A percentile compares a stretch with the other conserved stretches of the same genome.
Conservation (phyloP, 2,329 filamentous ascomycete genomes). For the Septoria linicola region DNA sequence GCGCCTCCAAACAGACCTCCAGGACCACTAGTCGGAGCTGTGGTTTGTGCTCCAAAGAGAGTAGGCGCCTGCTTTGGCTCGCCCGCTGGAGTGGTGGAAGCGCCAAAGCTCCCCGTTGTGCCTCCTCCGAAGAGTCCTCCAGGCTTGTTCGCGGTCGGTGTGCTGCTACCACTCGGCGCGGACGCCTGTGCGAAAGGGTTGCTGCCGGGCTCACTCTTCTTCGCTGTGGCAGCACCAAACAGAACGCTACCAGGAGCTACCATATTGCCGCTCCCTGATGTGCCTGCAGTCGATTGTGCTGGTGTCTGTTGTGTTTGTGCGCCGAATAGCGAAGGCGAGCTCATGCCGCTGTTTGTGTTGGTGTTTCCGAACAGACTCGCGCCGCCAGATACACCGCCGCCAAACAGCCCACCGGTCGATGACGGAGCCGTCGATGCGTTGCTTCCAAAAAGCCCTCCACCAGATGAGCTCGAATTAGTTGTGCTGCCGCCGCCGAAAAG, state of each 20-base stretch:
- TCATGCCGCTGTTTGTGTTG: slow-evolving; percentile 10
- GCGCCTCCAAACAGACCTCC: slow-evolving; percentile 14
- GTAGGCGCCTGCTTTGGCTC: slow-evolving; percentile 26
- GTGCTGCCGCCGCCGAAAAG: slow-evolving; percentile 14
- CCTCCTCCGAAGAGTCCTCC: slow-evolving; percentile 20
- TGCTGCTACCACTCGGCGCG: slow-evolving; percentile 21
- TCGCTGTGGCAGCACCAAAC: slow-evolving; percentile 16
- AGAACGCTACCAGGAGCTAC: slow-evolving; percentile 10
- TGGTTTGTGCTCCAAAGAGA: slow-evolving; percentile 14
- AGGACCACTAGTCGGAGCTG: slow-evolving; percentile 6
- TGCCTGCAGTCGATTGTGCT: slow-evolving; percentile 13
- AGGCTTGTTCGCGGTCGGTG: slow-evolving; percentile 23
- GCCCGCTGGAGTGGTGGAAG: slow-evolving; percentile 26
- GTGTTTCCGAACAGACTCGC: slow-evolving; percentile 8
- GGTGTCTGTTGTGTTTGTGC: slow-evolving; percentile 13
- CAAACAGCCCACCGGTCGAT: slow-evolving; percentile 13
- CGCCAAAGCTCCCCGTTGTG: slow-evolving; percentile 18
- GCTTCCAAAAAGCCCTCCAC: slow-evolving; percentile 2
- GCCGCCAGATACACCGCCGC: slow-evolving; percentile 7
- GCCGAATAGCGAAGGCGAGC: slow-evolving; percentile 16
- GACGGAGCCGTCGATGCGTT: slow-evolving; percentile 11
- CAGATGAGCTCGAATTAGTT: slow-evolving; percentile 11
- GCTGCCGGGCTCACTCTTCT: slow-evolving; percentile 12
- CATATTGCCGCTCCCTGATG: slow-evolving; percentile 4
- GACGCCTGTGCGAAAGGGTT: slow-evolving; percentile 11